Conservation (phyloP, 257 asterid species). For the Solanum tarapatanum region DNA sequence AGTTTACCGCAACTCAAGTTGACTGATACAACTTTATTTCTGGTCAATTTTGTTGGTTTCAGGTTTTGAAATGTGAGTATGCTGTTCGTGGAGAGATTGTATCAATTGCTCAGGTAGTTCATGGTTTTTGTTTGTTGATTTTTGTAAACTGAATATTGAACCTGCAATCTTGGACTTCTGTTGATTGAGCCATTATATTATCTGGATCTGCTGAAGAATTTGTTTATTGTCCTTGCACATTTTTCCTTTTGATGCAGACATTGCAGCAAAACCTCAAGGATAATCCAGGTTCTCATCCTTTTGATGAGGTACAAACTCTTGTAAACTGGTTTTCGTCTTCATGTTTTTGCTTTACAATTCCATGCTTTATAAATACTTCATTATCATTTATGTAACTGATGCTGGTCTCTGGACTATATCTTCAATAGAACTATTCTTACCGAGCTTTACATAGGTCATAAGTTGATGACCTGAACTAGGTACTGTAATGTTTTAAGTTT, state of each 20-base stretch:
- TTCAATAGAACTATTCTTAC: background rate
- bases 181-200: background rate
- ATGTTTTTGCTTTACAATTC: background rate
- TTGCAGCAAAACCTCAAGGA: slow-evolving; percentile 37
- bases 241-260: slow-evolving; percentile 22
- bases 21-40: background rate
- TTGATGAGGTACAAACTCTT: slow-evolving; percentile 39
- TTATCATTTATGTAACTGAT: background rate
- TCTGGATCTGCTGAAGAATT: background rate
- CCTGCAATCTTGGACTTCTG: background rate
- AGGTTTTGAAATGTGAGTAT: slow-evolving; percentile 86
- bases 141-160: background rate
- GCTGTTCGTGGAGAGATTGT: slow-evolving; percentile 99
- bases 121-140: background rate
- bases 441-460: background rate
- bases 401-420: background rate
- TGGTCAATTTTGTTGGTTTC: slow-evolving; percentile 9
- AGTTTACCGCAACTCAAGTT: background rate
- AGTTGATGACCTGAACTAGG: background rate
- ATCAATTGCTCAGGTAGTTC: slow-evolving; percentile 71
- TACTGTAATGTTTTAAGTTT: background rate
- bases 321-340: background rate
- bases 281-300: slow-evolving; percentile 40
- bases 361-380: background rate
- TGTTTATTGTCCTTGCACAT: background rate